Percentiles rank a stretch among this genome's conserved stretches.
phyloP scores from a whole-genome alignment of 192 early-diverging fungal genomes.

The Nowakowskiella sp. region DNA sequence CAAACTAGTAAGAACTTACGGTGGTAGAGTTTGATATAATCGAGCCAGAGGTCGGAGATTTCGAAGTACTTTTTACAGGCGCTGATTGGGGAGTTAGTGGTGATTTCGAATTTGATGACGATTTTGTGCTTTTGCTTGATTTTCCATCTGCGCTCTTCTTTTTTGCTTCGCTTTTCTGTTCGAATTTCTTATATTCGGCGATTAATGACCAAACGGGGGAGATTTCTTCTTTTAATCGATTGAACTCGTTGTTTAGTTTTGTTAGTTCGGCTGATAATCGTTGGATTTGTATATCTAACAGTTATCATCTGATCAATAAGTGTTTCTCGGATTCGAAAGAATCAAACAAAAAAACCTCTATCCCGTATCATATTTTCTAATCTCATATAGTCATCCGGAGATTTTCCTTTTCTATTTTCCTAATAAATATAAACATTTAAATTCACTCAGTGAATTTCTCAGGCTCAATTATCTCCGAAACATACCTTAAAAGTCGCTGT shows the following conservation, averaged over 20 bases:
- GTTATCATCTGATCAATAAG: background rate
- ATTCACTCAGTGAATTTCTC: no score
- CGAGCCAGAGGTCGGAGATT: conserved; percentile 5
- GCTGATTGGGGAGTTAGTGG: background rate
- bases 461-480: background rate
- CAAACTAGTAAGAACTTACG: background rate
- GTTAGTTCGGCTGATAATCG: no score
- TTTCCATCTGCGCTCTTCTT: conserved; percentile 7
- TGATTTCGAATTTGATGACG: background rate
- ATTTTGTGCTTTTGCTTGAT: conserved; percentile 1
- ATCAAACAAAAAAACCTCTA: conserved; percentile 1
- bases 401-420: conserved; percentile 1
- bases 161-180: conserved; percentile 4
- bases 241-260: conserved; percentile 1
- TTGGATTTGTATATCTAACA: background rate
- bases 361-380: conserved; percentile 5
- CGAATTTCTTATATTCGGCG: conserved; percentile 19
- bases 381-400: conserved; percentile 5
- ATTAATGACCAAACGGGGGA: conserved; percentile 31
- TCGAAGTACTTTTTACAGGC: background rate
- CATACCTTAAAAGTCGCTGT: background rate
- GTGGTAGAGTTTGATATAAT: background rate
- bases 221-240: conserved; percentile 18
- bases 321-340: background rate
- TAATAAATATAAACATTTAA: no score